Evolutionary conservation across 2,329 filamentous ascomycete species (phyloP).

Genomic region (Penicillium carneum): DNA sequence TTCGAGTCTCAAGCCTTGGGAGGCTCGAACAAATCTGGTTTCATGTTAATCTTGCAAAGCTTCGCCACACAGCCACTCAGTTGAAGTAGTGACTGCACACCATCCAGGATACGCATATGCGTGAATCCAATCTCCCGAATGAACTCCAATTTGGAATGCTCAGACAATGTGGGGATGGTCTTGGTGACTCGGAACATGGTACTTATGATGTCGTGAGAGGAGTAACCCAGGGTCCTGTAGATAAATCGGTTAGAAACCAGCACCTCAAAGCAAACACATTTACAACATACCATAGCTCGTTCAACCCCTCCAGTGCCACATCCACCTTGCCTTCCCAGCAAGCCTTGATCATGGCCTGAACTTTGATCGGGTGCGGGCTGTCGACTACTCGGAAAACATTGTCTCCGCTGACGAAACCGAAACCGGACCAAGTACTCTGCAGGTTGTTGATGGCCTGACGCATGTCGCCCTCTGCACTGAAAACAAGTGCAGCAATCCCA

Average conservation of each 20-base stretch:
- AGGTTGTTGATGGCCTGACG: conserved; percentile 98
- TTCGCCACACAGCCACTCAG: conserved; percentile 90
- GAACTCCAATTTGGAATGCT: conserved; percentile 95
- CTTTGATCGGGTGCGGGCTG: conserved; percentile 94
- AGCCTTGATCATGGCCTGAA: conserved; percentile 97
- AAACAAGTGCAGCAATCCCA: conserved; percentile 92
- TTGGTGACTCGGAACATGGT: conserved; percentile 99
- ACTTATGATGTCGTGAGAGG: conserved; percentile 97
- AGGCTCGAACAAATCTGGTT: conserved; percentile 76
- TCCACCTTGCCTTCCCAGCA: conserved; percentile 93
- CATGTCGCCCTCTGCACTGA: conserved; percentile 98
- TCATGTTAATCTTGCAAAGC: conserved; percentile 95
- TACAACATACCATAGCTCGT: conserved; percentile 77
- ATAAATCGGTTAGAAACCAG: conserved; percentile 18
- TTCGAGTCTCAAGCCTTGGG: conserved; percentile 42
- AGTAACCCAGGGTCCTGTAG: conserved; percentile 82
- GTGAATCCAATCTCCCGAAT: conserved; percentile 99
- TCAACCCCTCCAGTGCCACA: conserved; percentile 80
- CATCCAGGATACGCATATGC: conserved; percentile 98
- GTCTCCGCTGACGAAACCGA: conserved; percentile 95
- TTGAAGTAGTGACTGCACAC: conserved; percentile 92
- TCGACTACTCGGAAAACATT: conserved; percentile 99
- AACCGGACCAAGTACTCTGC: conserved; percentile 90
- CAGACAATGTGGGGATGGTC: conserved; percentile 87
- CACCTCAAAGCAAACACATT: neutral